Percentiles rank a stretch among this genome's conserved stretches.
These are phyloP conservation scores for Nothophaeocryptopus gaeumannii DNA, from an alignment of 2,329 filamentous ascomycete genomes.

Conservation along the genomic window DNA sequence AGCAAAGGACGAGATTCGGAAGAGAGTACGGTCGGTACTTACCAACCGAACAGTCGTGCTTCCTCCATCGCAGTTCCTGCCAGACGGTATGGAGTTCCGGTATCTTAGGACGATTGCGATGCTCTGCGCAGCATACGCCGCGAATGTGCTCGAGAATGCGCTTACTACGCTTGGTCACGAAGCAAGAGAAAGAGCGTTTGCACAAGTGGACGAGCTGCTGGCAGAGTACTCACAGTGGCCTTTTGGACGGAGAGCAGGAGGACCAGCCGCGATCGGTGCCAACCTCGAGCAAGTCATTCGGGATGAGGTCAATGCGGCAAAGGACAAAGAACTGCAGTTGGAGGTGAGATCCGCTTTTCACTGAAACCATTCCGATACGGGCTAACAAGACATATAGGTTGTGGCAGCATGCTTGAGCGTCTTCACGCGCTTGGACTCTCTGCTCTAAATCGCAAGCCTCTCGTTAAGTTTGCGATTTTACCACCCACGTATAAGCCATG, in stretches of 20 bases:
- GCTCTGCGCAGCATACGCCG: constrained; percentile 97
- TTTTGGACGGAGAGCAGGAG: constrained; percentile 75
- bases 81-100: constrained; percentile 90
- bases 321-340: constrained; percentile 92
- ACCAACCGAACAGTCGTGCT: constrained; percentile 93
- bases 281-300: constrained; percentile 84
- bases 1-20: constrained; percentile 95
- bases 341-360: constrained; percentile 61
- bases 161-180: constrained; percentile 90
- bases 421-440: constrained; percentile 93
- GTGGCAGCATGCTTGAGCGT: constrained; percentile 95
- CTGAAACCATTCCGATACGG: constrained; percentile 1
- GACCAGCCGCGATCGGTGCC: constrained; percentile 80
- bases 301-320: constrained; percentile 81
- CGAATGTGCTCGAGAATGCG: constrained; percentile 98
- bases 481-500: background rate
- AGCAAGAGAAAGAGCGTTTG: constrained; percentile 88
- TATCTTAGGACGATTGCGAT: constrained; percentile 89
- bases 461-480: background rate
- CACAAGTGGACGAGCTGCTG: constrained; percentile 92
- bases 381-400: constrained; percentile 49
- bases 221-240: constrained; percentile 98
- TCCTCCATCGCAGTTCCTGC: constrained; percentile 79
- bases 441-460: constrained; percentile 59
- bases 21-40: constrained; percentile 85